phyloP scores from a whole-genome alignment of 441 rosid species.

The Populus trichocarpa region DNA sequence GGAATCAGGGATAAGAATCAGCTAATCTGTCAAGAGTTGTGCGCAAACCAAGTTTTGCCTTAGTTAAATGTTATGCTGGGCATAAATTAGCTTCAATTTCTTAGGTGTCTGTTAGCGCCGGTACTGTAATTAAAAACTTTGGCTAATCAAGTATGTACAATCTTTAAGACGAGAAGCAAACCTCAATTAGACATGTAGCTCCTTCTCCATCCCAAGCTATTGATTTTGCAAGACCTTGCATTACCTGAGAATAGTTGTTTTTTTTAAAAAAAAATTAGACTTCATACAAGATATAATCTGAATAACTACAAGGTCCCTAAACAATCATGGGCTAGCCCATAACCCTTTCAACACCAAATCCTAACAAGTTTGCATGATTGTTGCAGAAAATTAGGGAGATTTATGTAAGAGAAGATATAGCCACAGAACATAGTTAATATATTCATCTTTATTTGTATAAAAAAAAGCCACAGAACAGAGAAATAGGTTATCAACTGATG shows the following conservation, averaged over 20 bases:
- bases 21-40: not conserved
- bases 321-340: slow-evolving; percentile 5
- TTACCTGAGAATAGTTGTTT: slow-evolving; percentile 50
- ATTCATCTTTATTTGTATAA: not conserved
- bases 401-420: not conserved
- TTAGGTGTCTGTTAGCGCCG: not conserved
- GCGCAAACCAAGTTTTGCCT: not conserved
- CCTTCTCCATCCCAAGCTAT: slow-evolving; percentile 99
- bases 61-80: not conserved
- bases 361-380: not conserved
- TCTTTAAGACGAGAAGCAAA: slow-evolving; percentile 21
- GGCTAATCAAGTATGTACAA: not conserved
- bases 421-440: not conserved
- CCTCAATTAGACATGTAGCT: slow-evolving; percentile 97
- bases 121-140: not conserved
- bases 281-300: not conserved
- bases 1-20: not conserved
- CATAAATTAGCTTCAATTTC: not conserved
- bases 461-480: not conserved
- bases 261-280: not conserved
- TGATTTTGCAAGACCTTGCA: slow-evolving; percentile 99
- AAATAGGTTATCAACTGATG: not conserved
- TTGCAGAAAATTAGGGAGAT: not conserved
- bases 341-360: not conserved
- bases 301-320: not conserved